Evolutionary conservation across 345 rosid species (phyloP).

Genomic region (Geranium rotundifolium): DNA sequence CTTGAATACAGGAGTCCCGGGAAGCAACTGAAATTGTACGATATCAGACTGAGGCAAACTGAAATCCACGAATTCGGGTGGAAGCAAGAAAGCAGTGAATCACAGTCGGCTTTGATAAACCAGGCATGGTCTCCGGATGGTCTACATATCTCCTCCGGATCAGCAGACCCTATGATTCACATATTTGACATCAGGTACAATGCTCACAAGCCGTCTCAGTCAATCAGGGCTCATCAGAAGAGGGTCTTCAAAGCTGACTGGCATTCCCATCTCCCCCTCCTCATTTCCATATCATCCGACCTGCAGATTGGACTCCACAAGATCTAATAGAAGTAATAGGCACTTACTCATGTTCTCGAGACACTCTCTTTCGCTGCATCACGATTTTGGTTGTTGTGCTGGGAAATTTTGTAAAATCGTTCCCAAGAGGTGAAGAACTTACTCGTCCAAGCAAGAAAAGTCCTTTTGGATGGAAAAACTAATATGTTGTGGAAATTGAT

Average conservation of each 20-base stretch:
- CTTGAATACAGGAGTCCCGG: conserved; percentile 49
- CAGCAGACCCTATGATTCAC: conserved; percentile 87
- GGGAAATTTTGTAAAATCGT: not conserved
- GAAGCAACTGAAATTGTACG: conserved; percentile 73
- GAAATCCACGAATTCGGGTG: conserved; percentile 84
- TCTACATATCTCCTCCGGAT: conserved; percentile 63
- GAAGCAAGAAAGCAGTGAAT: conserved; percentile 92
- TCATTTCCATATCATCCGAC: conserved; percentile 83
- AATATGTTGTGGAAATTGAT: not conserved
- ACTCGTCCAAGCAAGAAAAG: not conserved
- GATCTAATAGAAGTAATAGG: conserved; percentile 10
- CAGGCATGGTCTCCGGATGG: conserved; percentile 98
- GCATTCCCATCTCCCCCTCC: conserved; percentile 62
- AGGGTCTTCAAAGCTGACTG: conserved; percentile 83
- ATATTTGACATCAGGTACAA: conserved; percentile 79
- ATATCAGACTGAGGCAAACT: conserved; percentile 63
- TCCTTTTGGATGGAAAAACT: not conserved
- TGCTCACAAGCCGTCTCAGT: conserved; percentile 65
- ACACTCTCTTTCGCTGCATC: no score
- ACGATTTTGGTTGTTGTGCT: no score
- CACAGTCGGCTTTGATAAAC: conserved; percentile 83
- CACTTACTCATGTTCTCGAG: no score
- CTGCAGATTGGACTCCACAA: conserved; percentile 73
- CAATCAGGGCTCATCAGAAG: conserved; percentile 74
- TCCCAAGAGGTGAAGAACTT: not conserved